Conservation (phyloP, 1,284 basidiomycete genomes). For the Trametes pubescens region DNA sequence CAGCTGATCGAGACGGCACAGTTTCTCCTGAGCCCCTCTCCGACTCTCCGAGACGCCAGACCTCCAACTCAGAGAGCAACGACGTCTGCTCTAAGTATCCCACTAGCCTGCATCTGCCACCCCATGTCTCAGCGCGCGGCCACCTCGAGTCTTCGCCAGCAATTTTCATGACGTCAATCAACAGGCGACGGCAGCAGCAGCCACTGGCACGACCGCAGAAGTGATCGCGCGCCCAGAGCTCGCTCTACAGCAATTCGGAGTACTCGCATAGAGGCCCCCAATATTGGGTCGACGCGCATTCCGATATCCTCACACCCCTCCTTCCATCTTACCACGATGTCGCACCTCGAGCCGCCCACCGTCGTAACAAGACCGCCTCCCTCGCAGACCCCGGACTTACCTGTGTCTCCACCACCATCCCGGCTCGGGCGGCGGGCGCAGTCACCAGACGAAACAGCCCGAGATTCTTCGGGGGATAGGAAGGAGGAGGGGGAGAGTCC, state of each 20-base stretch:
- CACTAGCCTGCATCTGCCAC: background rate
- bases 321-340: conserved; percentile 19
- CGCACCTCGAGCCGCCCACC: conserved; percentile 12
- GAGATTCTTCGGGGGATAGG: too few species aligned
- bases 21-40: too few species aligned
- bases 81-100: too few species aligned
- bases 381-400: conserved; percentile 8
- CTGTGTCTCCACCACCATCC: conserved; percentile 16
- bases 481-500: background rate
- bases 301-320: conserved; percentile 1
- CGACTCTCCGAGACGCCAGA: too few species aligned
- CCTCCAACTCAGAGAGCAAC: too few species aligned
- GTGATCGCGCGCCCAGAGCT: background rate
- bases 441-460: too few species aligned
- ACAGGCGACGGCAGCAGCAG: conserved; percentile 1
- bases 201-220: background rate
- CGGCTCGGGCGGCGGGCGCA: conserved; percentile 2
- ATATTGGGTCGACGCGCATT: background rate
- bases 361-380: conserved; percentile 12
- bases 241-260: conserved; percentile 14
- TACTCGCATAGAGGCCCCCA: background rate
- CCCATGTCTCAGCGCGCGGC: background rate
- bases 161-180: conserved; percentile 15
- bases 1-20: background rate
- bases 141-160: background rate